Percentiles rank a stretch among this genome's conserved stretches.
These are phyloP conservation scores for Venturia oleaginea DNA, from an alignment of 2,329 filamentous ascomycete genomes.

Conservation along the genomic window DNA sequence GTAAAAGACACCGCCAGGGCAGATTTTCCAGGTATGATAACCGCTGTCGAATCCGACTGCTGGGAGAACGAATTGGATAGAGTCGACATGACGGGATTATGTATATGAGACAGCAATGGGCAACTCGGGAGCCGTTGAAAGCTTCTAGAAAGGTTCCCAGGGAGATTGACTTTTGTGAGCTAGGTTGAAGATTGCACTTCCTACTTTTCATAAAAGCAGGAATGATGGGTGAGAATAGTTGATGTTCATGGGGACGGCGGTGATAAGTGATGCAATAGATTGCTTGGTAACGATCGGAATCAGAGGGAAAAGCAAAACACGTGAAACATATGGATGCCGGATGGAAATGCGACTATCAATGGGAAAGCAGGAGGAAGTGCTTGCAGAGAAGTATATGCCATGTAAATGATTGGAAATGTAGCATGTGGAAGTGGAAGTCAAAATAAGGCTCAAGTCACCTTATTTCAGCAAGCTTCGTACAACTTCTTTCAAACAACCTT, in stretches of 20 bases:
- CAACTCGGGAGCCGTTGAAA: background rate
- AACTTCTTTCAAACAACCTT: background rate
- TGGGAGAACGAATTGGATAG: constrained; percentile 49
- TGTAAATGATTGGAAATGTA: background rate
- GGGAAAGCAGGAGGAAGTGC: background rate
- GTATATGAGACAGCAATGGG: background rate
- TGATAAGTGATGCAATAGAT: background rate
- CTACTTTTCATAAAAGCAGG: background rate
- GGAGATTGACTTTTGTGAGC: background rate
- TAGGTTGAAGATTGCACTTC: background rate
- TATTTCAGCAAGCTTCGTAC: too few relatives aligned
- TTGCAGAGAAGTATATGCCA: background rate
- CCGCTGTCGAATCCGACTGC: constrained; percentile 46
- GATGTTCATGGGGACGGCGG: background rate
- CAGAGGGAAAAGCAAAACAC: background rate
- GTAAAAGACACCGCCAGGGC: constrained; percentile 59
- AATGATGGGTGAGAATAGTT: background rate
- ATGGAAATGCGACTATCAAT: background rate
- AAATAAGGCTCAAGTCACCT: background rate
- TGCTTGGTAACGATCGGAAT: background rate
- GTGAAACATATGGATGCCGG: background rate
- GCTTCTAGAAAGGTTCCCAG: background rate
- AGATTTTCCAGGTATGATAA: constrained; percentile 62
- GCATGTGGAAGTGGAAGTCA: background rate
- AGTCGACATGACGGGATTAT: constrained; percentile 40